Evolutionary conservation across 2,329 filamentous ascomycete genomes (phyloP), one percentile per base, ranked within the genome.

Genomic region (Neofusicoccum parvum): DNA sequence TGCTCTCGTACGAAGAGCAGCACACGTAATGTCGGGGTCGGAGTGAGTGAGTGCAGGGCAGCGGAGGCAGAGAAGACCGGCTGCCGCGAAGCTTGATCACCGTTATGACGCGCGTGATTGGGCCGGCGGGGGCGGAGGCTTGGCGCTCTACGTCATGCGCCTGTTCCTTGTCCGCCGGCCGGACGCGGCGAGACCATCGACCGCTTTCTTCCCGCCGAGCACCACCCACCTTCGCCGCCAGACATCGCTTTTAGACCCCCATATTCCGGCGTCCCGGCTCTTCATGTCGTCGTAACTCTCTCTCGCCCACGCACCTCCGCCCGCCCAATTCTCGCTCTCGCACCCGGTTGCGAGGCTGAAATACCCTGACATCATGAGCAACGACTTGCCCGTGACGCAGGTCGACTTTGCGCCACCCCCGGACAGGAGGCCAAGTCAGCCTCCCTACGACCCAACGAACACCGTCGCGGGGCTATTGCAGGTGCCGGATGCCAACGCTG

Each of bases 101-200:
- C n/a, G 27, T 14, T 14, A 9, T 4, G 15, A 15, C 27, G 32
- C 41, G 56, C 56, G 56, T 60, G 56, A 60, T 60, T 60, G 41
- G 54, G 27, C 43, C 56, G 56, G 56, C 7, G 15, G 4, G 11
- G 7, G 36, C 60, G 60, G 62, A 56, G 41, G 62, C 62, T 64
- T 54, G 62, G 62, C 62, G 62, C 17, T 23, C 56, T 46, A 64
- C 62, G 62, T 64, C 62, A 64, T 64, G 49, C 50, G 5, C 15
- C 32, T 20, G 32, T 60, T 60, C 56, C 56, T 46, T 60, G 56
- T 60, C 41, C 56, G 56, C 43, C 56, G 41, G 56, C 56, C n/a
- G 56, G 41, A 17, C 32, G 43, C 56, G 32, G 43, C 41, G 27
- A 39, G 41, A 59, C 43, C 60, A 63, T 15, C 23, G 48, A 36